Percentiles rank a stretch among this genome's conserved stretches.
Evolutionary conservation across 139 green algal genomes (phyloP).

Genomic region (Chlamydomonas incerta): DNA sequence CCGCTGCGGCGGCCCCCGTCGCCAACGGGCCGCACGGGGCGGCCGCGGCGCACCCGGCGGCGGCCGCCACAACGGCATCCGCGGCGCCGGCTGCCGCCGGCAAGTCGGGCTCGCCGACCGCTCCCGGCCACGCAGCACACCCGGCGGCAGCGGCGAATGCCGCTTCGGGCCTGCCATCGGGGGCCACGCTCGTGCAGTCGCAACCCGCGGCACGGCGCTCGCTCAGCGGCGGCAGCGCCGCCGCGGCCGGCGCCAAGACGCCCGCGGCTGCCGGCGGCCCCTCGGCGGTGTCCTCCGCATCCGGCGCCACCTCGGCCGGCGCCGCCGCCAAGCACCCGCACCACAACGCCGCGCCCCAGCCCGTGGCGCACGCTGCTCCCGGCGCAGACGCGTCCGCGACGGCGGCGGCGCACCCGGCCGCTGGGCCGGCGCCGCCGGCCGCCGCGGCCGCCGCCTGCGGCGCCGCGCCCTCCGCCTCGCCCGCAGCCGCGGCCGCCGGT

Average conservation of each 20-base stretch:
- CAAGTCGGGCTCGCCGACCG: background rate
- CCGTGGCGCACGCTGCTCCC: too few relatives aligned
- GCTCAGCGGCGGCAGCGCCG: constrained; percentile 13
- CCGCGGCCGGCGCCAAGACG: background rate
- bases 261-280: background rate
- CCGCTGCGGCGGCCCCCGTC: background rate
- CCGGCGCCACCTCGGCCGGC: background rate
- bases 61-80: background rate
- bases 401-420: too few relatives aligned
- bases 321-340: too few relatives aligned
- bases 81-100: background rate
- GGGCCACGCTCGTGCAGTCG: constrained; percentile 14
- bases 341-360: too few relatives aligned
- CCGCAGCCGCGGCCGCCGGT: background rate
- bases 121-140: background rate
- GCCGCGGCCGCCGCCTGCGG: too few relatives aligned
- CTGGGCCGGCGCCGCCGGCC: too few relatives aligned
- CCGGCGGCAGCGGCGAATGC: constrained; percentile 4
- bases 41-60: background rate
- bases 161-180: background rate
- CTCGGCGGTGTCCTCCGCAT: background rate
- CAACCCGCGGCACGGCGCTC: constrained; percentile 9
- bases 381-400: too few relatives aligned
- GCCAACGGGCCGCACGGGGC: background rate
- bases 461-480: background rate